Base-by-base conservation (phyloP, 2,329 filamentous ascomycete species). In the Pseudocercospora crystallina region DNA sequence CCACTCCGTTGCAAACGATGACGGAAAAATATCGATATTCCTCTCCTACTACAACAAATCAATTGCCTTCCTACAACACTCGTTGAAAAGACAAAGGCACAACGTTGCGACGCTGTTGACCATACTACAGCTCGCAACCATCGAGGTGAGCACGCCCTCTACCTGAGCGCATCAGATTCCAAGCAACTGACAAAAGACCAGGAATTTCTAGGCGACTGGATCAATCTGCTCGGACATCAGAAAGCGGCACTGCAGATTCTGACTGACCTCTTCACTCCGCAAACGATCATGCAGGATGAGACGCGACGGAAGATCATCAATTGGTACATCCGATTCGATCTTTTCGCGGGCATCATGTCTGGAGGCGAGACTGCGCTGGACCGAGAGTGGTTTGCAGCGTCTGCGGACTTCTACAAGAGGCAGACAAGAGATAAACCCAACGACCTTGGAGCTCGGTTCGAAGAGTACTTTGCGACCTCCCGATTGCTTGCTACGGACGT, bases 161-260 rank as follows among this genome's bases (percentile, higher is more conserved):
- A 77, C 65, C 75, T 29, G 14, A 8, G 46, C 20, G 34, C 5
- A 31, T 40, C 33, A 13, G 17, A 13, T 34, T 14, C n/a, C 30
- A 26, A 35, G n/a, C 8, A 33, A 35, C 51, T 58, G 14, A 49
- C 44, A 29, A 32, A 42, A 38, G 20, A 44, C 38, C 63, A 96
- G 90, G 94, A 97, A 72, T 95, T 90, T 63, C 79, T 97, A 39
- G 94, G 94, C 10, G 94, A 99, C 67, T 97, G 90, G 90, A 83
- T 95, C 46, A 96, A 95, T 63, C 77, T 97, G 12, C 86, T 94
- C 71, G 89, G 90, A 15, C 94, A 97, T 67, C 91, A 96, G 68
- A 90, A 87, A 66, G 94, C 92, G 9, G 94, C 94, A 0, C 83
- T 87, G 64, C 83, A 89, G 57, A 86, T 97, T 61, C 74, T 97